A percentile compares a stretch with the other conserved stretches of the same genome.
These are phyloP conservation scores for Cardamine resedifolia DNA, from an alignment of 345 rosid genomes.

Conservation along the genomic window DNA sequence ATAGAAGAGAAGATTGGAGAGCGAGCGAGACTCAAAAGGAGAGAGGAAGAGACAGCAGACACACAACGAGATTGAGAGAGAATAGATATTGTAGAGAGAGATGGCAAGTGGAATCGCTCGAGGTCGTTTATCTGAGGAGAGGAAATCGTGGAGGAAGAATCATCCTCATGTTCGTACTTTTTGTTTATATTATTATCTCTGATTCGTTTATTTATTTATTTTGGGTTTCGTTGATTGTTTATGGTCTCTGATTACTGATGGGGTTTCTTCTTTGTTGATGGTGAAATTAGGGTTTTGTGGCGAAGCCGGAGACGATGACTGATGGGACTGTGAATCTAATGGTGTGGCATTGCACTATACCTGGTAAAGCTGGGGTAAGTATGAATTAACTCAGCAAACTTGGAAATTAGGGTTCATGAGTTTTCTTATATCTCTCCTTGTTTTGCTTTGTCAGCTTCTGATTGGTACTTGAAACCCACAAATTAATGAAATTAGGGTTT, in stretches of 20 bases:
- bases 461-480: background rate
- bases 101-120: constrained; percentile 96
- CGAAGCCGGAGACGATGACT: constrained; percentile 79
- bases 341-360: constrained; percentile 96
- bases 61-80: background rate
- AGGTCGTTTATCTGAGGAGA: constrained; percentile 91
- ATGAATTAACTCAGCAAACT: background rate
- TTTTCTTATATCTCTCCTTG: background rate
- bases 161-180: constrained; percentile 81
- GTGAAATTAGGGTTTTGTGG: constrained; percentile 85
- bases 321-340: constrained; percentile 89
- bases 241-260: background rate
- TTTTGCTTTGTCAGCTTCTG: background rate
- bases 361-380: constrained; percentile 94
- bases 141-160: constrained; percentile 94
- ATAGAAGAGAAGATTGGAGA: constrained; percentile 29
- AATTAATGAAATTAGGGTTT: constrained; percentile 12
- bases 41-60: background rate
- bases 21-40: background rate
- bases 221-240: background rate
- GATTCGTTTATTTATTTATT: background rate
- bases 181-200: background rate
- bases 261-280: background rate
- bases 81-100: constrained; percentile 7
- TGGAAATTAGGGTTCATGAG: background rate